Percentiles rank a stretch among this genome's conserved stretches.
Conservation (phyloP, 257 asterid species). For the Nicotiana otophora region DNA sequence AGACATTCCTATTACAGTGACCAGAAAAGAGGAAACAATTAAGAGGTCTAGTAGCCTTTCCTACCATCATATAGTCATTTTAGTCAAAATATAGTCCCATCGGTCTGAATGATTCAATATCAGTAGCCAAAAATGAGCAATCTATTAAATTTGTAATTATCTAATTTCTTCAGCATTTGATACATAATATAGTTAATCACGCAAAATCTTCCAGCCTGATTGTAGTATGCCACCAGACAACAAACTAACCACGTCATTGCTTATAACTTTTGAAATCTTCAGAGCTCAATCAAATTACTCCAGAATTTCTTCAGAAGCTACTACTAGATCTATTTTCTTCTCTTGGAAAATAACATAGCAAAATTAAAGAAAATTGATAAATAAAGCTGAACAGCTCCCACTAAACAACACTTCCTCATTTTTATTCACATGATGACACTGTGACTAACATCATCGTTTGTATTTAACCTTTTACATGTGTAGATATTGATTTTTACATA, state of each 20-base stretch:
- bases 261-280: not conserved
- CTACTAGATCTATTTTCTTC: not conserved
- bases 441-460: not conserved
- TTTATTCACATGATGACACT: not conserved
- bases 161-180: not conserved
- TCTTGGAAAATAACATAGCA: not conserved
- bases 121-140: not conserved
- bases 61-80: not conserved
- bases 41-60: not conserved
- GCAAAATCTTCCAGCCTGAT: not conserved
- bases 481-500: constrained; percentile 1
- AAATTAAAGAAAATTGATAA: not conserved
- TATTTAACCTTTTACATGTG: constrained; percentile 4
- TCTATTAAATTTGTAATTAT: not conserved
- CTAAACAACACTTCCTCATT: not conserved
- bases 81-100: not conserved
- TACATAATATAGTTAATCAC: not conserved
- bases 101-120: not conserved
- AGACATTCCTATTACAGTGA: not conserved
- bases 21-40: not conserved
- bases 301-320: not conserved
- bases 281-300: not conserved
- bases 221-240: not conserved
- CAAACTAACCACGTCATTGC: not conserved
- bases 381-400: not conserved